Evolutionary conservation across 2,329 filamentous ascomycete species (phyloP).

Genomic region (Aspergillus tubingensis): DNA sequence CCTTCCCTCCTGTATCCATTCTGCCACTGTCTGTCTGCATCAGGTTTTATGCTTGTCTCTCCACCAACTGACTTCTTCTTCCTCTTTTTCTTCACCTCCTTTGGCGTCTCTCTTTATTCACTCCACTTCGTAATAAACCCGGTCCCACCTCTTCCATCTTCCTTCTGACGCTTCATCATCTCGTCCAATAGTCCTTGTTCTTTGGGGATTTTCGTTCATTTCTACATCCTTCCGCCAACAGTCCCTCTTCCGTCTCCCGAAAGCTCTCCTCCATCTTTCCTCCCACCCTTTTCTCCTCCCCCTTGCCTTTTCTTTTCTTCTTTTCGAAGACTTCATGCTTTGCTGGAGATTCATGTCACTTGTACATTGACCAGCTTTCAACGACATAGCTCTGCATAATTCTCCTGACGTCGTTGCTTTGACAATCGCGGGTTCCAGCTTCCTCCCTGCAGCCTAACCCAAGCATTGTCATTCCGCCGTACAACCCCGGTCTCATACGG

Average conservation of each 20-base stretch:
- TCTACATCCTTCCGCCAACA: slow-evolving; percentile 7
- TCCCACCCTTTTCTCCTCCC: slow-evolving; percentile 2
- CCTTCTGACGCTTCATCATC: neutral
- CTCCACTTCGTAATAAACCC: slow-evolving; percentile 9
- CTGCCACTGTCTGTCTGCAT: slow-evolving; percentile 9
- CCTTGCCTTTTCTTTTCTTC: slow-evolving; percentile 4
- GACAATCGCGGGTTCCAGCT: slow-evolving; percentile 15
- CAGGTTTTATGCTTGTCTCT: slow-evolving; percentile 16
- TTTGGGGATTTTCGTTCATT: slow-evolving; percentile 6
- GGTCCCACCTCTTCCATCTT: neutral
- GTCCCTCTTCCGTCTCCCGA: slow-evolving; percentile 9
- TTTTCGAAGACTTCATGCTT: slow-evolving; percentile 3
- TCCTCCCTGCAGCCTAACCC: slow-evolving; percentile 20
- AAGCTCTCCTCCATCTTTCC: neutral
- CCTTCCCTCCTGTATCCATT: slow-evolving; percentile 11
- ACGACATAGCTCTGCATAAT: slow-evolving; percentile 16
- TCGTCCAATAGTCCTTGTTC: neutral
- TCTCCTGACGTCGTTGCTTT: slow-evolving; percentile 11
- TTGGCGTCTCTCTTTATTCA: slow-evolving; percentile 5
- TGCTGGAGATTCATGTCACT: slow-evolving; percentile 4
- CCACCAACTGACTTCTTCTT: neutral
- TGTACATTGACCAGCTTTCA: slow-evolving; percentile 16
- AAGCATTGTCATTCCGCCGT: slow-evolving; percentile 20
- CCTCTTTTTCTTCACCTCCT: slow-evolving; percentile 3
- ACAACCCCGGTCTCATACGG: slow-evolving; percentile 14